Conservation (phyloP, 441 rosid genomes). For the Codiaeum variegatum region DNA sequence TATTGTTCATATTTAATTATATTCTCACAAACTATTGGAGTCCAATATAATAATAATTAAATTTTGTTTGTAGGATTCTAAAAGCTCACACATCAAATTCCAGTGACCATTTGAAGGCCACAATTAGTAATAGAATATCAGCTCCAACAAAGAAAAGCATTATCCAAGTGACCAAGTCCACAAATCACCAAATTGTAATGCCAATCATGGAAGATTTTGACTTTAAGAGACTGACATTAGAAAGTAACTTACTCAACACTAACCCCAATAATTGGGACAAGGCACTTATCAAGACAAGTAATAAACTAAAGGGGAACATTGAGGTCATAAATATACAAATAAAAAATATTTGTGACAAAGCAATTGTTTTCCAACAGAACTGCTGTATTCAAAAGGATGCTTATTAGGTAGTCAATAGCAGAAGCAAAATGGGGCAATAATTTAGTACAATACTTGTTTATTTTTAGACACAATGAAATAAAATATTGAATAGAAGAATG, state of each 20-base stretch:
- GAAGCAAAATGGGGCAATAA: constrained; percentile 30
- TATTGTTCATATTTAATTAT: too few relatives aligned
- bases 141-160: constrained; percentile 11
- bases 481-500: constrained; percentile 23
- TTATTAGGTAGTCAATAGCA: constrained; percentile 20
- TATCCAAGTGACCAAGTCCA: constrained; percentile 6
- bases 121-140: neutral
- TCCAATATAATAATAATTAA: too few relatives aligned
- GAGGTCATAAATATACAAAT: neutral
- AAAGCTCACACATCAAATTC: neutral
- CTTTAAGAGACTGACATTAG: constrained; percentile 9
- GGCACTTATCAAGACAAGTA: constrained; percentile 27
- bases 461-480: constrained; percentile 26
- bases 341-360: constrained; percentile 8
- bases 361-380: constrained; percentile 21
- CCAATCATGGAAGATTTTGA: neutral
- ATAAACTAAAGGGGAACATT: constrained; percentile 19
- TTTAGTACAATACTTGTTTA: constrained; percentile 24
- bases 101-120: neutral
- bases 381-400: constrained; percentile 23
- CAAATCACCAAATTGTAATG: neutral
- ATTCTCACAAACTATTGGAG: too few relatives aligned
- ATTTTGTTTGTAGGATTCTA: neutral
- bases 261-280: constrained; percentile 48
- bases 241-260: constrained; percentile 29